Evolutionary conservation across 441 rosid species (phyloP).

Genomic region (Gossypium schwendimanii): DNA sequence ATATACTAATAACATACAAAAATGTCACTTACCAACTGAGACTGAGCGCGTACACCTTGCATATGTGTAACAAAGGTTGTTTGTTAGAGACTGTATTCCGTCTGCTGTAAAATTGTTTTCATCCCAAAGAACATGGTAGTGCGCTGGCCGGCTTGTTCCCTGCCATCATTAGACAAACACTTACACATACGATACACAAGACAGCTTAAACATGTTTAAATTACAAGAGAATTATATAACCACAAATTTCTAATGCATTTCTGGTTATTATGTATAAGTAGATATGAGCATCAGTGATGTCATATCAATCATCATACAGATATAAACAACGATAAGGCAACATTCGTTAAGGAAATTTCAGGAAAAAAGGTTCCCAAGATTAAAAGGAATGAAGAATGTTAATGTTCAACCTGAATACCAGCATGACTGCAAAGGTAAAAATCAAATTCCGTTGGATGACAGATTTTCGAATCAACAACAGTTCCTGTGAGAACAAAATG

Average conservation of each 20-base stretch:
- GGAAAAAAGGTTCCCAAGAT: neutral
- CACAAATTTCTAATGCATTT: neutral
- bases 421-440: constrained; percentile 98
- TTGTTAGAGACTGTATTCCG: constrained; percentile 91
- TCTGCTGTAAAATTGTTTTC: constrained; percentile 97
- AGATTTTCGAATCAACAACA: constrained; percentile 83
- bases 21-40: constrained; percentile 61
- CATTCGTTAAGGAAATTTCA: neutral
- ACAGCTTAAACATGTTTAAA: neutral
- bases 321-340: neutral
- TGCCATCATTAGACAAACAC: constrained; percentile 15
- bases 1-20: neutral
- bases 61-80: constrained; percentile 94
- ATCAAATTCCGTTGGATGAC: constrained; percentile 93
- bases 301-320: neutral
- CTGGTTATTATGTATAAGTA: neutral
- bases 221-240: neutral
- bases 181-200: neutral
- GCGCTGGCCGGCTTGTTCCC: constrained; percentile 99
- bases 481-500: constrained; percentile 49
- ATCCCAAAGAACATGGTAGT: constrained; percentile 98
- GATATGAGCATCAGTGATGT: neutral
- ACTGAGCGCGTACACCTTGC: constrained; percentile 97
- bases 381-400: neutral
- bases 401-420: constrained; percentile 69